Percentiles rank a stretch among this genome's conserved stretches.
phyloP scores from a whole-genome alignment of 2,329 filamentous ascomycete species.

The Verticillium albo-atrum region DNA sequence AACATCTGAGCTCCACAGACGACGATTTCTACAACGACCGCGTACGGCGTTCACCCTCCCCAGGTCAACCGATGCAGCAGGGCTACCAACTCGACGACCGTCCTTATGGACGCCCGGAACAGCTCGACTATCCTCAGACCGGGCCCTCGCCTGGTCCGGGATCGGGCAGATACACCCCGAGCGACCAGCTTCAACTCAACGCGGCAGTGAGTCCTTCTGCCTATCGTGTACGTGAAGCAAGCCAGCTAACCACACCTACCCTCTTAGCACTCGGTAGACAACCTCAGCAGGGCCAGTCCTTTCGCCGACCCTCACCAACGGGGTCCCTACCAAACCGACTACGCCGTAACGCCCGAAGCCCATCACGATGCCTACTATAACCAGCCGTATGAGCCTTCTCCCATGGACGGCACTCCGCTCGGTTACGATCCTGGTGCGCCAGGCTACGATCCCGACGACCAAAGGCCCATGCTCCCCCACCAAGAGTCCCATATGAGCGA shows the following conservation, averaged over 20 bases:
- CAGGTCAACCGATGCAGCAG: conserved; percentile 66
- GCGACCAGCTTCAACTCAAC: conserved; percentile 77
- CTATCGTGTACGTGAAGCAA: neutral
- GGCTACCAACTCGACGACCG: conserved; percentile 81
- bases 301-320: conserved; percentile 40
- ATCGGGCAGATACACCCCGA: conserved; percentile 48
- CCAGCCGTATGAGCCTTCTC: conserved; percentile 71
- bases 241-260: neutral
- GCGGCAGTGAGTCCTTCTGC: conserved; percentile 62
- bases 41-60: conserved; percentile 66
- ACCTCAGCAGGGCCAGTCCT: conserved; percentile 32
- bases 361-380: conserved; percentile 88
- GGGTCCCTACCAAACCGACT: conserved; percentile 54
- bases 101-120: conserved; percentile 53
- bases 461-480: conserved; percentile 70
- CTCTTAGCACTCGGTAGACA: conserved; percentile 47
- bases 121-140: conserved; percentile 63
- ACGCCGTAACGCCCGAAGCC: conserved; percentile 74
- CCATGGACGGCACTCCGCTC: conserved; percentile 49
- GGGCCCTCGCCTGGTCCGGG: conserved; percentile 36
- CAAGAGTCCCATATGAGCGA: conserved; percentile 46
- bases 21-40: conserved; percentile 56
- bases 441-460: conserved; percentile 68
- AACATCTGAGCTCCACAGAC: conserved; percentile 31
- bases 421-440: conserved; percentile 44